phyloP scores from a whole-genome alignment of 169 alveolate genomes.

The Cryptosporidium tyzzeri region DNA sequence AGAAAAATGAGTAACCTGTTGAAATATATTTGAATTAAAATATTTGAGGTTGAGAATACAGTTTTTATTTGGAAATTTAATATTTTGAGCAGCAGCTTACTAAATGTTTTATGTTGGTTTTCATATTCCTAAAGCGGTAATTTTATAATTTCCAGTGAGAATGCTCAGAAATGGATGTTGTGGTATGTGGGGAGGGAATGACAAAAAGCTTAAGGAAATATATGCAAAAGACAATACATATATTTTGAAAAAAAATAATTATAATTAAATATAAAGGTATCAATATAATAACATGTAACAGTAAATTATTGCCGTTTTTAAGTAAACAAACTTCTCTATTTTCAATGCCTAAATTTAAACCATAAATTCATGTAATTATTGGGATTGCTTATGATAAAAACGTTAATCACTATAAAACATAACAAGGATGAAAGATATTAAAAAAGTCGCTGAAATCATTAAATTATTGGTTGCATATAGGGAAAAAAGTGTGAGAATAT shows the following conservation, averaged over 20 bases:
- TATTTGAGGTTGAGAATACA: background rate
- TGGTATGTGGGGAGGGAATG: slow-evolving; percentile 3
- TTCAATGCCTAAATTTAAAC: background rate
- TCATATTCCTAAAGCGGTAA: background rate
- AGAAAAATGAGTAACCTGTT: background rate
- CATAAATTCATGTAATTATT: background rate
- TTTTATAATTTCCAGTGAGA: background rate
- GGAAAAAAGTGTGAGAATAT: slow-evolving; percentile 6
- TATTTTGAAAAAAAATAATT: background rate
- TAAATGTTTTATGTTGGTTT: background rate
- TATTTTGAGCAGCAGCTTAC: background rate
- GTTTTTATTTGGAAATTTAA: background rate
- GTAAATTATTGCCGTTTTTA: background rate
- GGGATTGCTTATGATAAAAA: background rate
- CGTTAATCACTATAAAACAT: background rate
- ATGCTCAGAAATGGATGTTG: background rate
- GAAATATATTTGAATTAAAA: no score
- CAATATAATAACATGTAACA: background rate
- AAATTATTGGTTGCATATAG: slow-evolving; percentile 22
- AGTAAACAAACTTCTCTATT: background rate
- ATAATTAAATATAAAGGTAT: background rate
- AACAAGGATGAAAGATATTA: background rate
- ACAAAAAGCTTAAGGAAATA: background rate
- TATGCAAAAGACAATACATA: background rate
- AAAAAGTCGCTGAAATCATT: background rate